Base-by-base conservation (phyloP, 2,329 filamentous ascomycete species). In the Beauveria asiatica region DNA sequence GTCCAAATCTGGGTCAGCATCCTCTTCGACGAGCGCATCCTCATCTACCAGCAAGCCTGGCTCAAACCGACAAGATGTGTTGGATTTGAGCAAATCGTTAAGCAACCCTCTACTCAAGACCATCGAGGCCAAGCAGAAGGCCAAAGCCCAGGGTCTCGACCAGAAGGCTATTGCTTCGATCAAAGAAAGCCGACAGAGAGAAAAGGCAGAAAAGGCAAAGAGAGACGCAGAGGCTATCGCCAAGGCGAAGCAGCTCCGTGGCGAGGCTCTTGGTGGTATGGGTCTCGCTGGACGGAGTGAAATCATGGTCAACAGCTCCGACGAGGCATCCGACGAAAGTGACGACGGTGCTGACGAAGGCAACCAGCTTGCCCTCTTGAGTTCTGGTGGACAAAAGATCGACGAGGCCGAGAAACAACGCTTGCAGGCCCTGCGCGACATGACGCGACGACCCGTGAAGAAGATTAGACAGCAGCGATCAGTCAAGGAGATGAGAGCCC, bases 401-500 rank as follows among this genome's bases (percentile, higher is more conserved):
- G 76, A 79, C 60, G 79, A 78, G 21, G 79, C 78, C 3, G 78
- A 78, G 60, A 75, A 68, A 60, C 73, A 71, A 3, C 74, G 76
- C n/a, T 72, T 74, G 57, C 72, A 75, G 57, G 74, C 80, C 30
- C 70, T 85, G 65, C 82, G 78, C 46, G 72, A 83, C 64, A 78
- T 84, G 67, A 79, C 81, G 54, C 82, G 83, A 48, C 86, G 85
- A 16, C 93, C 93, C 0, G 85, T 95, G 60, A 93, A 91, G 74
- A 96, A 97, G 76, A 78, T 84, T 65, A 89, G 90, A 70, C 83
- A 91, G 56, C 80, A 87, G 63, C 85, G 93, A 54, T 93, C 92
- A 17, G 85, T 88, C 50, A 96, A 96, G 73, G 94, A 99, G 74
- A 93, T 97, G 85, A 88, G 93, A 66, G 93, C 94, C 64, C 88